Conservation (phyloP, 768 basidiomycete genomes). For the Auriscalpium microsporum region DNA sequence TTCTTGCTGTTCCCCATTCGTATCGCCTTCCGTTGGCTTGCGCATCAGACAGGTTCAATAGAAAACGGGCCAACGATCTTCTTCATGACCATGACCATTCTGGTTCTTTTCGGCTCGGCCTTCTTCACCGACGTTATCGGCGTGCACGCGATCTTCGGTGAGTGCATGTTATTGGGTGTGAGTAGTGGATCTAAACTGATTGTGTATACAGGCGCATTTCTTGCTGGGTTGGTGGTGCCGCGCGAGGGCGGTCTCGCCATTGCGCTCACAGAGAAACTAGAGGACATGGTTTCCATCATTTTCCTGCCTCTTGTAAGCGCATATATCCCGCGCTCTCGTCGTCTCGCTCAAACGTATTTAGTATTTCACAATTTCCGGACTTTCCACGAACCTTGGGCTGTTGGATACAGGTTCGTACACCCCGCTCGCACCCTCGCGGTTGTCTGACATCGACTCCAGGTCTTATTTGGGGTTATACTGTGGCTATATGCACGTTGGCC, state of each 20-base stretch:
- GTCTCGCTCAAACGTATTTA: conserved; percentile 20
- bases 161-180: conserved; percentile 3
- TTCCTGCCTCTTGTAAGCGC: conserved; percentile 72
- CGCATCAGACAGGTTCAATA: conserved; percentile 66
- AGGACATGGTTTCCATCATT: conserved; percentile 87
- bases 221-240: conserved; percentile 76
- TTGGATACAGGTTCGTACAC: conserved; percentile 57
- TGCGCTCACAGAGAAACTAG: conserved; percentile 88
- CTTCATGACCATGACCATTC: conserved; percentile 81
- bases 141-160: conserved; percentile 85
- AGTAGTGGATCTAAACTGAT: background rate
- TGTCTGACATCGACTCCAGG: conserved; percentile 26
- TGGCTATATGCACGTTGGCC: conserved; percentile 70
- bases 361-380: conserved; percentile 91
- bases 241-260: conserved; percentile 83
- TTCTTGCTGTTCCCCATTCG: conserved; percentile 66
- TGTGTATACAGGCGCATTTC: conserved; percentile 56
- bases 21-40: conserved; percentile 58
- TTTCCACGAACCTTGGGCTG: conserved; percentile 82
- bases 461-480: conserved; percentile 81
- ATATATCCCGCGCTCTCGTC: background rate
- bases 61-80: conserved; percentile 80
- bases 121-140: conserved; percentile 94
- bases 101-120: conserved; percentile 76
- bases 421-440: background rate